Base-by-base conservation (phyloP, 1,139 yeast genomes). In the Yamadazyma conglobata region DNA sequence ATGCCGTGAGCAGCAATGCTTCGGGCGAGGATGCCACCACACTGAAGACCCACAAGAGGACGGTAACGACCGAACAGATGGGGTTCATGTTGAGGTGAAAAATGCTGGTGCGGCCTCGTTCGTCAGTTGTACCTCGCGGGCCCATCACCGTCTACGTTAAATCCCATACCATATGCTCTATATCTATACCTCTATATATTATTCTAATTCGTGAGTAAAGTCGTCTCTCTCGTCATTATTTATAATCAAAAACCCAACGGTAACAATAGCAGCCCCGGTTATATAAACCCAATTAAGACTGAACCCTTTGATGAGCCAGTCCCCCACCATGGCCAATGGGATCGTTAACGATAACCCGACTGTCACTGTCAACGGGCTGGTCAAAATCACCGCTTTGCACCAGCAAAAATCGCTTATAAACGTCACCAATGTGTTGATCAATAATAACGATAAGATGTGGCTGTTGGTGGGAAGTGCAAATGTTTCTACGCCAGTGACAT, bases 291-390 rank as follows among this genome's bases (percentile, higher is more conserved):
- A 44, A 23, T 84, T 72, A 43, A 85, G 70, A 22, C 62, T 54
- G 43, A 83, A 78, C 20, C 75, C 76, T 49, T 84, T 82, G 42
- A 88, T 62, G 4, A 86, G 38, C 62, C 88, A 72, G 50, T 91
- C 98, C 16, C 96, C 96, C 13, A 87, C 57, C 86, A 91, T 84
- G 1, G 97, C 96, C 37, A 91, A 70, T 0, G 98, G 98, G 17
- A 91, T 91, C 0, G 97, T 88, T 44, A 91, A 77, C 16, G 95
- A 82, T 25, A 91, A 66, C 0, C 98, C 98, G 6, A 91, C 95
- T 0, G 98, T 91, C 3, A 89, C 97, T 0, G 95, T 89, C 40
- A 91, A 66, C 0, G 98, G 98, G 29, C 93, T 81, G 1, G 98
- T 91, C 52, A 91, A 64, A 20, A 91, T 68, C 71, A 89, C 93